These are phyloP conservation scores for Backusella luteola DNA, from an alignment of 192 early-diverging fungal species.

Conservation along the genomic window DNA sequence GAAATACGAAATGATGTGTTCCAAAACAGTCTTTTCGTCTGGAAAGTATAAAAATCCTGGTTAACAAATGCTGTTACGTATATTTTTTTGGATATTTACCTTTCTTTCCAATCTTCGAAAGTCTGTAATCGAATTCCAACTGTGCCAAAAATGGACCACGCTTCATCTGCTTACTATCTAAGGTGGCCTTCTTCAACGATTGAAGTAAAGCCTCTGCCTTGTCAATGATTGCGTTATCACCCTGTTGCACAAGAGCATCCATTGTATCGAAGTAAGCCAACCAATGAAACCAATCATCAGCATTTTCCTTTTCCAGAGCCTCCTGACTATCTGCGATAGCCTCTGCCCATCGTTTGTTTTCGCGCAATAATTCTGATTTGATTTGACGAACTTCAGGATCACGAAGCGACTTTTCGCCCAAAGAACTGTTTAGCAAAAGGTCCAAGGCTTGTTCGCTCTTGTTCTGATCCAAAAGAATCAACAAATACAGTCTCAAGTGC, in stretches of 20 bases:
- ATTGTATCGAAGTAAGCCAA: conserved; percentile 59
- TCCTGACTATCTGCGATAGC: conserved; percentile 42
- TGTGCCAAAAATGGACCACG: conserved; percentile 74
- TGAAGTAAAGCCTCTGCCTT: conserved; percentile 43
- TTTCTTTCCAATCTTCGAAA: conserved; percentile 33
- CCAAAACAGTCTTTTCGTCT: conserved; percentile 17
- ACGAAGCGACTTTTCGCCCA: conserved; percentile 64
- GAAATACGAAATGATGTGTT: conserved; percentile 56
- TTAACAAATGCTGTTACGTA: neutral
- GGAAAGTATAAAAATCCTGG: neutral
- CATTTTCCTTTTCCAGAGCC: conserved; percentile 43
- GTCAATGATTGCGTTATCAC: conserved; percentile 19
- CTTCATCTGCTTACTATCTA: conserved; percentile 38
- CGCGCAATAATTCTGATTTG: conserved; percentile 51
- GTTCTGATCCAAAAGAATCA: conserved; percentile 68
- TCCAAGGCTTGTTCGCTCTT: conserved; percentile 66
- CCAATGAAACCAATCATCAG: conserved; percentile 76
- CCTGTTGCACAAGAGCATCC: conserved; percentile 38
- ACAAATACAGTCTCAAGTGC: conserved; percentile 76
- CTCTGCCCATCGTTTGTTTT: conserved; percentile 45
- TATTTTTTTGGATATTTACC: conserved; percentile 19
- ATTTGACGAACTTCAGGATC: conserved; percentile 73
- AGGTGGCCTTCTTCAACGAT: conserved; percentile 38
- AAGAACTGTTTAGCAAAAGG: conserved; percentile 54
- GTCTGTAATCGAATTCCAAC: conserved; percentile 53